Evolutionary conservation across 2,329 filamentous ascomycete species (phyloP).

Genomic region (Anthostomella pinea): DNA sequence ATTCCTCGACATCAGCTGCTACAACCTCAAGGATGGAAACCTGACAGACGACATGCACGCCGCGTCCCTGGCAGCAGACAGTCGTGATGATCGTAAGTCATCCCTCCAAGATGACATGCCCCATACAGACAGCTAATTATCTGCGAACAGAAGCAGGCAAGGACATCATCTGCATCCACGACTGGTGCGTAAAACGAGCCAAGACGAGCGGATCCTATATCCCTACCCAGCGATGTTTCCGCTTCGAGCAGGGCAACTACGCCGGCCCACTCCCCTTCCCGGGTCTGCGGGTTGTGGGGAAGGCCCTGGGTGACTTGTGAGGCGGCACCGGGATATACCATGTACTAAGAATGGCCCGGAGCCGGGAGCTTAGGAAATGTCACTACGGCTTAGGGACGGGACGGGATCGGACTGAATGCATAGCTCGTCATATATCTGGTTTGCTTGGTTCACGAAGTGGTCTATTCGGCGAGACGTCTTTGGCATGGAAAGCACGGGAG

Average conservation of each 20-base stretch:
- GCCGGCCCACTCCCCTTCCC: constrained; percentile 14
- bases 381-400: too few species aligned
- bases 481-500: too few species aligned
- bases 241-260: constrained; percentile 16
- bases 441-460: too few species aligned
- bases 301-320: too few species aligned
- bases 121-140: background rate
- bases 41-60: constrained; percentile 13
- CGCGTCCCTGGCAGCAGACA: constrained; percentile 8
- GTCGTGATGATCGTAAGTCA: constrained; percentile 11
- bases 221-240: constrained; percentile 14
- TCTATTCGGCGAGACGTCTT: too few species aligned
- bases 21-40: constrained; percentile 12
- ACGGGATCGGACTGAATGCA: too few species aligned
- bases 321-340: too few species aligned
- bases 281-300: constrained; percentile 10
- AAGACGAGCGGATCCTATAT: constrained; percentile 7
- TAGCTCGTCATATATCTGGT: too few species aligned
- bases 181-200: constrained; percentile 17
- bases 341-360: too few species aligned
- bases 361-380: too few species aligned
- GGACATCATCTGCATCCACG: constrained; percentile 16
- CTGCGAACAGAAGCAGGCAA: constrained; percentile 9
- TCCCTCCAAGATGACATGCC: background rate
- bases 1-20: constrained; percentile 17